Conservation (phyloP, 805 yeast species). For the Ogataea methylovora region DNA sequence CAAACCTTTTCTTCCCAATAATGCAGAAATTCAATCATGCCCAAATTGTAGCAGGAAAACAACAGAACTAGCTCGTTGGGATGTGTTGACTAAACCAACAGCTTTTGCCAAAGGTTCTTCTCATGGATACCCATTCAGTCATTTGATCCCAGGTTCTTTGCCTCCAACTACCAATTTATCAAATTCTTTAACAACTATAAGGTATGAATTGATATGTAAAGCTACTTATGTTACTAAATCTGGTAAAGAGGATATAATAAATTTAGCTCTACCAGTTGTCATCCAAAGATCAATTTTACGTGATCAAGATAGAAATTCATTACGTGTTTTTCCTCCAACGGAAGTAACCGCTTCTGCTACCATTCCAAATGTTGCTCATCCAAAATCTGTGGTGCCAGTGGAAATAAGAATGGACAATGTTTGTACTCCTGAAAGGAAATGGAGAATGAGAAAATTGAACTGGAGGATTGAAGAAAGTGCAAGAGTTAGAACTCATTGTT, state of each 20-base stretch:
- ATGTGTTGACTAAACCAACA: constrained; percentile 54
- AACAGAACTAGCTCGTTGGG: constrained; percentile 81
- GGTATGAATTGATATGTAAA: constrained; percentile 70
- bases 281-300: constrained; percentile 70
- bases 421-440: constrained; percentile 50
- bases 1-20: constrained; percentile 57
- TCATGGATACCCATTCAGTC: constrained; percentile 90
- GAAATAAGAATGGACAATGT: constrained; percentile 78
- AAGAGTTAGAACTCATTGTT: constrained; percentile 51
- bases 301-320: constrained; percentile 79
- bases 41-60: constrained; percentile 45
- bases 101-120: constrained; percentile 52
- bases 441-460: constrained; percentile 85
- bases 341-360: constrained; percentile 81
- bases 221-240: constrained; percentile 32
- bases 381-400: constrained; percentile 76
- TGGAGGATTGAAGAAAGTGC: constrained; percentile 87
- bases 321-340: constrained; percentile 94
- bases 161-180: constrained; percentile 78
- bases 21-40: constrained; percentile 44
- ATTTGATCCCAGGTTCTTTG: constrained; percentile 76
- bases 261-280: constrained; percentile 54
- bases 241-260: constrained; percentile 29
- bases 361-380: constrained; percentile 83
- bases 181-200: constrained; percentile 41